These are phyloP conservation scores for Salinomyces thailandicus DNA, from an alignment of 2,329 filamentous ascomycete genomes.

Conservation along the genomic window DNA sequence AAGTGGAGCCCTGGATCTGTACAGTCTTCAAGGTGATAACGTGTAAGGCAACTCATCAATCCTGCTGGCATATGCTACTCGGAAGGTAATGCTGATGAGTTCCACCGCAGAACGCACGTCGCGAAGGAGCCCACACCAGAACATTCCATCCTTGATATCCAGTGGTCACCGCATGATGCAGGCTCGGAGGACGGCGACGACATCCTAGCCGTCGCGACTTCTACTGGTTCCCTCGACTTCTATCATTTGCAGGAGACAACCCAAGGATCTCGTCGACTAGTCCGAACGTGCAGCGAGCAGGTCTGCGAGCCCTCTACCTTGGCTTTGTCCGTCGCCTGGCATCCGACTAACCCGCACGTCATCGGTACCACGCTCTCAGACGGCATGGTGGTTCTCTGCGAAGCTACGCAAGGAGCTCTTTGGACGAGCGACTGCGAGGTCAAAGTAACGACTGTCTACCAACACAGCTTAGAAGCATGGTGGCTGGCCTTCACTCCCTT, in stretches of 20 bases:
- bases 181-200: conserved; percentile 23
- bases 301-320: conserved; percentile 50
- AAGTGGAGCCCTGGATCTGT: conserved; percentile 63
- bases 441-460: conserved; percentile 17
- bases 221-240: conserved; percentile 59
- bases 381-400: conserved; percentile 43
- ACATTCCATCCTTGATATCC: conserved; percentile 58
- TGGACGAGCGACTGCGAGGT: conserved; percentile 31
- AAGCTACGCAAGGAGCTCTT: conserved; percentile 19
- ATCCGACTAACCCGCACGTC: conserved; percentile 44
- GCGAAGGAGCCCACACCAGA: conserved; percentile 13
- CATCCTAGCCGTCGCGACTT: conserved; percentile 69
- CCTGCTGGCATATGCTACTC: too few species aligned
- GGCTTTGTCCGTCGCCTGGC: conserved; percentile 65
- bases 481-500: conserved; percentile 50
- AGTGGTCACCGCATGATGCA: conserved; percentile 54
- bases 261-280: conserved; percentile 29
- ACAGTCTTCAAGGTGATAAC: conserved; percentile 41
- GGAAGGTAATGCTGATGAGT: too few species aligned
- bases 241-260: conserved; percentile 41
- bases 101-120: conserved; percentile 12
- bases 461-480: conserved; percentile 62
- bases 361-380: conserved; percentile 63
- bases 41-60: conserved; percentile 41
- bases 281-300: conserved; percentile 19